Evolutionary conservation across 2,329 filamentous ascomycete genomes (phyloP), one percentile per base, ranked within the genome.

Genomic region (Colletotrichum phormii): DNA sequence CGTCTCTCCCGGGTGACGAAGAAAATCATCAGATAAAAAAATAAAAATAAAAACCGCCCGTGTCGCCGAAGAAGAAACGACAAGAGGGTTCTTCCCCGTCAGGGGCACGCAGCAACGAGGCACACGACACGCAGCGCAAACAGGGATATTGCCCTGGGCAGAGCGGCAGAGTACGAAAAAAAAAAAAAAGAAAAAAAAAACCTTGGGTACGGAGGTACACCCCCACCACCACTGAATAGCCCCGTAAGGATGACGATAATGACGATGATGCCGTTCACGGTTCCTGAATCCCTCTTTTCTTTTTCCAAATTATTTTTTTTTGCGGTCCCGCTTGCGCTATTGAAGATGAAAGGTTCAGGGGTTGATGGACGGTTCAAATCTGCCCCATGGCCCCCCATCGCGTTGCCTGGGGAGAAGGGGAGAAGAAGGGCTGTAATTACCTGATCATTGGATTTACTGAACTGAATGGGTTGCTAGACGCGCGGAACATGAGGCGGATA

Each of bases 221-320:
- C 42, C 42, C 42, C 42, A 49, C 42, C 18, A 49, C 42, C 42
- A 11, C 18, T 22, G 18, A 22, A 18, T 11, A 18, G 46, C 68
- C 49, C 57, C 49, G 57, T 67, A 71, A 71, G 68, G 42, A 66
- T 72, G 59, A 72, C 65, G 70, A 72, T 72, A 33, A 66, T 72
- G 59, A 72, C 65, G 70, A 72, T 72, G 70, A 72, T 72, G 70
- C 69, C 59, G 59, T 64, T 29, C 26, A 29, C 26, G 26, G 26
- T 29, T 35, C 26, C n/a, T 59, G 53, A 37, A 12, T 59, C 54
- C 51, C 54, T 58, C 11, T 46, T 63, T 42, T 26, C 33, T 22
- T 58, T 5, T 46, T 37, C 8, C 24, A 3, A 2, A 2, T 26
- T 26, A 24, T 42, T 15, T 57, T 22, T 58, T 22, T 5, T 22